phyloP scores from a whole-genome alignment of 345 rosid species.

The Brassica napus region Da-Ae NC_063446.1:57179001-57179500 shows the following conservation, averaged over 20 bases:
- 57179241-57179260: constrained; percentile 45
- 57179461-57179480: constrained; percentile 79
- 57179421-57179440: constrained; percentile 50
- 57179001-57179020: constrained; percentile 76
- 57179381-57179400: constrained; percentile 45
- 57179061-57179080: not conserved
- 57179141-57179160: not conserved
- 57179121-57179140: not conserved
- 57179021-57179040: constrained; percentile 40
- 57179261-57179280: constrained; percentile 44
- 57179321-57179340: constrained; percentile 58
- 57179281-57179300: constrained; percentile 47
- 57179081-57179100: not conserved
- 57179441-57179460: constrained; percentile 65
- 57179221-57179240: constrained; percentile 51
- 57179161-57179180: not conserved
- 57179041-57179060: not conserved
- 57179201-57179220: constrained; percentile 62
- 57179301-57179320: constrained; percentile 52
- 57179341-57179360: constrained; percentile 47
- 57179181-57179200: constrained; percentile 3
- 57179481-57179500: constrained; percentile 54
- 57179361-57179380: constrained; percentile 43
- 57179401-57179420: constrained; percentile 44
- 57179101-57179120: not conserved